Percentiles rank a stretch among this genome's conserved stretches.
Evolutionary conservation across 129 eudicot species (phyloP).

Genomic region (sunflower (Helianthus annuus)): DNA sequence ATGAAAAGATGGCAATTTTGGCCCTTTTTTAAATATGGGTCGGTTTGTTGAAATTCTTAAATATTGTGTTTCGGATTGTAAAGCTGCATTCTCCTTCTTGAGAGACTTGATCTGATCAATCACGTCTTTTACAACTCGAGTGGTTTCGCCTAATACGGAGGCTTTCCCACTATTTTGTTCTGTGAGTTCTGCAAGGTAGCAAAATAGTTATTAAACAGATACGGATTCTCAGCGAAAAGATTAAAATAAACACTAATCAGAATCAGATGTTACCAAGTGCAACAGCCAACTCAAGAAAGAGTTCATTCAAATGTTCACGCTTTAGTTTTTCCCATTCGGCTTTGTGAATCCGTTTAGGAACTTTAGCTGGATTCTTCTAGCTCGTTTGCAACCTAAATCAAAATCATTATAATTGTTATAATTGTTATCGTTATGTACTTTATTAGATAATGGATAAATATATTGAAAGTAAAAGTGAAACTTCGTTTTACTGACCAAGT

Average conservation of each 20-base stretch:
- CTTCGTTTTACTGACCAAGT: constrained; percentile 27
- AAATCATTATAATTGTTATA: not conserved
- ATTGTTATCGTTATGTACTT: not conserved
- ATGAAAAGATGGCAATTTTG: not conserved
- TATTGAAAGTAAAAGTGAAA: constrained; percentile 7
- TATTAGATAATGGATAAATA: constrained; percentile 1
- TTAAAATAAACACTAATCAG: not conserved
- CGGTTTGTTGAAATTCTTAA: constrained; percentile 41
- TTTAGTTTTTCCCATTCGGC: constrained; percentile 88
- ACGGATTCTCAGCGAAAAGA: not conserved
- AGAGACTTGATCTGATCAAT: constrained; percentile 54
- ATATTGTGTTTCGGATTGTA: constrained; percentile 71
- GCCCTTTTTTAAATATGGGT: not conserved
- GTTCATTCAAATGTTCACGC: constrained; percentile 83
- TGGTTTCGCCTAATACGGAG: constrained; percentile 60
- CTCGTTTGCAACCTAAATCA: constrained; percentile 45
- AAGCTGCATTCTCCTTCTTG: constrained; percentile 63
- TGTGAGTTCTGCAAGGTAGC: constrained; percentile 46
- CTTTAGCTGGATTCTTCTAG: constrained; percentile 57
- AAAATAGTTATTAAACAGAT: not conserved
- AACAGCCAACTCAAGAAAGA: constrained; percentile 60
- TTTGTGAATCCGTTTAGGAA: constrained; percentile 71
- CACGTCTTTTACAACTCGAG: constrained; percentile 59
- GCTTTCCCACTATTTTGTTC: constrained; percentile 74
- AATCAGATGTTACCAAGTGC: constrained; percentile 56